phyloP scores from a whole-genome alignment of 345 rosid species.

The Odontarrhena argentea region DNA sequence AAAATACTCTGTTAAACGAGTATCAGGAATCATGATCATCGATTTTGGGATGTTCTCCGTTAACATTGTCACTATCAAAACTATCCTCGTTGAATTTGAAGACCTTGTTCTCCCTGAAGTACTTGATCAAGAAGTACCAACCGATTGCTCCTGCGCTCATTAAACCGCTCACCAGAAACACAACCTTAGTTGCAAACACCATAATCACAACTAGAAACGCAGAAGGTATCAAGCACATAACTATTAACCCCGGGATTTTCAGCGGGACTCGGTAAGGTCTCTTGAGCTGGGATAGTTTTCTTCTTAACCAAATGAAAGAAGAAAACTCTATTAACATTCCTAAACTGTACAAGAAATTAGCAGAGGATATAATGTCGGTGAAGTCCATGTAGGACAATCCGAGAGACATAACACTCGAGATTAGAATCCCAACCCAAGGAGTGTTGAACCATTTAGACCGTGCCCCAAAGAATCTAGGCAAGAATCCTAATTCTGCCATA shows the following conservation, averaged over 20 bases:
- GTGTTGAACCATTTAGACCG: constrained; percentile 71
- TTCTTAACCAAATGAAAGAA: constrained; percentile 66
- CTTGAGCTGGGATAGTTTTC: constrained; percentile 51
- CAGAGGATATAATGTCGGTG: constrained; percentile 59
- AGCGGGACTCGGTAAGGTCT: constrained; percentile 70
- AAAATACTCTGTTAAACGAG: constrained; percentile 1
- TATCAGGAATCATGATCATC: constrained; percentile 25
- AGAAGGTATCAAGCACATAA: constrained; percentile 65
- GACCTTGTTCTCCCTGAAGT: constrained; percentile 53
- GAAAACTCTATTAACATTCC: constrained; percentile 80
- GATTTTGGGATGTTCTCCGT: constrained; percentile 20
- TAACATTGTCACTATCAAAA: constrained; percentile 32
- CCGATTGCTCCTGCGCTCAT: constrained; percentile 65
- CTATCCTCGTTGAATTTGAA: constrained; percentile 46
- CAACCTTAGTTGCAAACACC: constrained; percentile 59
- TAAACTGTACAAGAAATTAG: constrained; percentile 70
- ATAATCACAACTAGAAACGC: constrained; percentile 57
- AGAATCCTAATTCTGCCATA: constrained; percentile 69
- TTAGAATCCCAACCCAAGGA: constrained; percentile 74
- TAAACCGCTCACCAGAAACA: constrained; percentile 59
- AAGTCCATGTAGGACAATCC: constrained; percentile 60
- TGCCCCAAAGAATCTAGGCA: constrained; percentile 55
- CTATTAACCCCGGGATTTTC: constrained; percentile 49
- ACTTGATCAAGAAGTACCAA: constrained; percentile 59
- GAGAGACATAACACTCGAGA: constrained; percentile 52